phyloP scores from a whole-genome alignment of 148 eudicot species.

The Amaranthus cruentus region DNA sequence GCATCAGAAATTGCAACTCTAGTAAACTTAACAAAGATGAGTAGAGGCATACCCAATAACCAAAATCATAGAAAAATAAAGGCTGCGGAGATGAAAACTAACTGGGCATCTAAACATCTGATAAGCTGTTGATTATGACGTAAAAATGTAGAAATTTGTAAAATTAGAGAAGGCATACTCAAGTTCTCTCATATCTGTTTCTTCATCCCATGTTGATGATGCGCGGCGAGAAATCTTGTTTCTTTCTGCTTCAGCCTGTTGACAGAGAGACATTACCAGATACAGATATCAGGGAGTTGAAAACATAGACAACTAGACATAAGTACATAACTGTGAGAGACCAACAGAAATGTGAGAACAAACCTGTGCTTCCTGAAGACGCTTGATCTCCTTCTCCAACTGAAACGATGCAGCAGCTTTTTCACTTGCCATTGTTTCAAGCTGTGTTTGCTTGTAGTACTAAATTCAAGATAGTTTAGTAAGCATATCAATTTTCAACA shows the following conservation, averaged over 20 bases:
- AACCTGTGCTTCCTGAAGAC: slow-evolving; percentile 90
- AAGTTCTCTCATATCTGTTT: slow-evolving; percentile 85
- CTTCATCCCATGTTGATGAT: slow-evolving; percentile 93
- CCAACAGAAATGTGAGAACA: slow-evolving; percentile 15
- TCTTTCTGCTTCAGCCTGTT: slow-evolving; percentile 91
- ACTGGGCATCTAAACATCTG: background rate
- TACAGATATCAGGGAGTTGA: slow-evolving; percentile 3
- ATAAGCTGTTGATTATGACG: background rate
- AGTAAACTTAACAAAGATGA: no score
- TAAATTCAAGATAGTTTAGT: slow-evolving; percentile 24
- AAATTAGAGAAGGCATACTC: slow-evolving; percentile 57
- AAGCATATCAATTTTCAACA: slow-evolving; percentile 10
- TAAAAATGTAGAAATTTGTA: background rate
- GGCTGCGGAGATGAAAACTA: background rate
- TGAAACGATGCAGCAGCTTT: slow-evolving; percentile 99
- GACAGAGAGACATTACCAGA: background rate
- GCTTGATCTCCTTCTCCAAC: slow-evolving; percentile 91
- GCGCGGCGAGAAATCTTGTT: slow-evolving; percentile 76
- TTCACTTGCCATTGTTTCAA: slow-evolving; percentile 95
- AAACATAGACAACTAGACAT: background rate
- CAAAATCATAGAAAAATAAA: no score
- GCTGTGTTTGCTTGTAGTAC: slow-evolving; percentile 99
- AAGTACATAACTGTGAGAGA: background rate
- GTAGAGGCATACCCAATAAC: no score
- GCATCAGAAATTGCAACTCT: no score